phyloP scores from a whole-genome alignment of 1,284 basidiomycete species.

The Fomitopsis betulina region DNA sequence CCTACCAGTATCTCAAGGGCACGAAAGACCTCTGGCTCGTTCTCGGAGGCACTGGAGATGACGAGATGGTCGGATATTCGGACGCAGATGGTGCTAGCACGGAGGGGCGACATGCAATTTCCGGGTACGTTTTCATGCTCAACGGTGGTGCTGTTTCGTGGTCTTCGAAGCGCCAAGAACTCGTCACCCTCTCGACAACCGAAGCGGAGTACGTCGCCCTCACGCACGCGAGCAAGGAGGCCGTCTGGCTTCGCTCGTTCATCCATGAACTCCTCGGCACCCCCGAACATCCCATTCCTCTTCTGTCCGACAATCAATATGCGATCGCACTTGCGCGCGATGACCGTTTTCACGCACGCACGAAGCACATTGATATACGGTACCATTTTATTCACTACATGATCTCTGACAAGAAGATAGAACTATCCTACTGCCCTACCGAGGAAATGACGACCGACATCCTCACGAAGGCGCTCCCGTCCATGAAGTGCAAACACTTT shows the following conservation, averaged over 20 bases:
- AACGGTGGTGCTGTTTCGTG: constrained; percentile 22
- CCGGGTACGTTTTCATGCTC: constrained; percentile 29
- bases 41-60: constrained; percentile 9
- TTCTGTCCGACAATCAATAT: constrained; percentile 28
- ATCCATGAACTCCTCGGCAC: constrained; percentile 13
- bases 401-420: constrained; percentile 15
- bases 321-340: constrained; percentile 15
- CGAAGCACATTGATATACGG: constrained; percentile 33
- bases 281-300: constrained; percentile 5
- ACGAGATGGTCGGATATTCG: constrained; percentile 28
- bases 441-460: constrained; percentile 23
- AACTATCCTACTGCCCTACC: constrained; percentile 13
- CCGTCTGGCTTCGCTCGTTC: constrained; percentile 19
- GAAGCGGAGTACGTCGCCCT: constrained; percentile 32
- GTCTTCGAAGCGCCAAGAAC: constrained; percentile 30
- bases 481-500: background rate
- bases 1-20: constrained; percentile 10
- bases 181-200: constrained; percentile 26
- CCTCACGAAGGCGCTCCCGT: constrained; percentile 24
- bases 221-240: constrained; percentile 18
- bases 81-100: constrained; percentile 32
- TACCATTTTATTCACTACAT: constrained; percentile 30
- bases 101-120: constrained; percentile 26
- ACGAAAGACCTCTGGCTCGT: background rate
- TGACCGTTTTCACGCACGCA: constrained; percentile 12